Percentiles rank a stretch among this genome's conserved stretches.
Conservation (phyloP, 192 early-diverging fungal species). For the Kappamyces sp. region DNA sequence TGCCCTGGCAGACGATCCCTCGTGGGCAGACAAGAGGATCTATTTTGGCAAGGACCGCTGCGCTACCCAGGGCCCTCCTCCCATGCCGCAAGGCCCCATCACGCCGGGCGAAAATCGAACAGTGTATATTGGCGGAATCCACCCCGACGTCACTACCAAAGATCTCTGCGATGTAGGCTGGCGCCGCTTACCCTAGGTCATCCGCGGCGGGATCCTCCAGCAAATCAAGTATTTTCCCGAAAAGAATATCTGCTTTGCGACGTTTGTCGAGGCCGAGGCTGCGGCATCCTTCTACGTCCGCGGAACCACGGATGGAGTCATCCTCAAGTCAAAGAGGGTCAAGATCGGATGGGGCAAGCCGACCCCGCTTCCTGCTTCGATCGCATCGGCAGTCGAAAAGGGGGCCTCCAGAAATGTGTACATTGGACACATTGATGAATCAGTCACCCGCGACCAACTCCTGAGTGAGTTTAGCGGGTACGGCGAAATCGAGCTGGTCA, state of each 20-base stretch:
- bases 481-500: constrained; percentile 85
- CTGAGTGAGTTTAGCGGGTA: constrained; percentile 69
- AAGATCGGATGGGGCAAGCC: constrained; percentile 82
- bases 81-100: neutral
- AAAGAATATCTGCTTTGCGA: constrained; percentile 78
- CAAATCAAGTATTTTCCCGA: constrained; percentile 67
- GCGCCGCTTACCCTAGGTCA: constrained; percentile 28
- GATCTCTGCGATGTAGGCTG: constrained; percentile 71
- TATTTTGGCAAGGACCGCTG: constrained; percentile 86
- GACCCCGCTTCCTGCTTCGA: constrained; percentile 37
- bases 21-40: constrained; percentile 55
- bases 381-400: constrained; percentile 54
- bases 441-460: constrained; percentile 63
- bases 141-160: constrained; percentile 69
- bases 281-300: constrained; percentile 61
- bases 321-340: constrained; percentile 66
- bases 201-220: constrained; percentile 80
- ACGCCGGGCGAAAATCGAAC: constrained; percentile 52
- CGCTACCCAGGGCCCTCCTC: constrained; percentile 26
- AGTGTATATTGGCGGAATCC: constrained; percentile 76
- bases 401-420: constrained; percentile 79
- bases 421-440: constrained; percentile 62
- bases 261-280: constrained; percentile 69
- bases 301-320: constrained; percentile 52
- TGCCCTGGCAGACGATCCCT: constrained; percentile 46